Base-by-base conservation (phyloP, 352 stramenopile species). In the Pythium vanterpoolii region DNA sequence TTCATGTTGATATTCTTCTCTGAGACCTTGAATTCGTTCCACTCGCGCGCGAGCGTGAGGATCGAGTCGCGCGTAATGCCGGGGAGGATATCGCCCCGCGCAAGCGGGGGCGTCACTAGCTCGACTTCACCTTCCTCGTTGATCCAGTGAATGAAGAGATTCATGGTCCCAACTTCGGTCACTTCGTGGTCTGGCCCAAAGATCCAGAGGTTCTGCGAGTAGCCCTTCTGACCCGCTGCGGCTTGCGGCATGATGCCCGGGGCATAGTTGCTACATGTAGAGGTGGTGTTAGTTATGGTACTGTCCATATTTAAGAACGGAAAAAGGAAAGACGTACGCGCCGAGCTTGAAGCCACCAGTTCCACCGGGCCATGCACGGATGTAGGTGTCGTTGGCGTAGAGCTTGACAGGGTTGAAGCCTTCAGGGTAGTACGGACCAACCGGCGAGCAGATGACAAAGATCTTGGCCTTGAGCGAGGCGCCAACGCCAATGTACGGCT, bases 351-450 rank as follows among this genome's bases (percentile, higher is more conserved):
- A 91, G 66, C 75, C 83, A 39, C 96, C 96, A 11, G 89, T 96
- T 27, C 97, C 97, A 36, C 96, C 96, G 21, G 96, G 96, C 96
- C 96, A 99, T 23, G 96, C 96, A 42, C 96, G 92, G 47, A 98
- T 88, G 67, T 97, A 98, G 23, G 70, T 71, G 58, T 96, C 93
- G 61, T 98, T 97, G 0, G 94, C 89, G 45, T 77, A 88, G 1
- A 97, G 72, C 70, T 94, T 96, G 47, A 97, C 84, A 0, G 90
- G 86, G 70, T 95, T 95, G 63, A 97, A 96, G 39, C 91, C 92
- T 54, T 96, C 91, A 53, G 96, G 93, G 76, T 98, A 99, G 79
- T 99, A 99, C 7, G 97, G 97, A 18, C 97, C 97, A 8, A 99
- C 96, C 9, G 97, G 97, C 50, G 86, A 98, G 26, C 97, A 81